A percentile compares a stretch with the other conserved stretches of the same genome.
phyloP scores from a whole-genome alignment of 169 alveolate genomes.

The Cryptosporidium sp. region DNA sequence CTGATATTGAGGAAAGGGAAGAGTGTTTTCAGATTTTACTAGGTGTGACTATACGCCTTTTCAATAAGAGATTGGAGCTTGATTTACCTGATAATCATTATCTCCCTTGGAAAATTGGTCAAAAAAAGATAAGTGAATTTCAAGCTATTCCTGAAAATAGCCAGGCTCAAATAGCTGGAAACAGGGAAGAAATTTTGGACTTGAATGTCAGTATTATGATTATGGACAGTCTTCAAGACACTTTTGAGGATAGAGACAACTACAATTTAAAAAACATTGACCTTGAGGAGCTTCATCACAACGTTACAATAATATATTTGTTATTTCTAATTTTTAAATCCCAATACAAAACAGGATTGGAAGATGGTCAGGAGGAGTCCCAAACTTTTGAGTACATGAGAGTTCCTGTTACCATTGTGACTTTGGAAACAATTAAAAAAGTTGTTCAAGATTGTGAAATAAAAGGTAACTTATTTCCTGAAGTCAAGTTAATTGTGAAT shows the following conservation, averaged over 20 bases:
- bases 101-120: neutral
- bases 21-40: constrained; percentile 61
- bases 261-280: neutral
- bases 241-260: neutral
- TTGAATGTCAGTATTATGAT: constrained; percentile 49
- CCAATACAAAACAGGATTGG: constrained; percentile 24
- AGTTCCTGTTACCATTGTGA: constrained; percentile 36
- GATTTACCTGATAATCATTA: neutral
- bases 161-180: neutral
- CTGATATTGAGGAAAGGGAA: constrained; percentile 33
- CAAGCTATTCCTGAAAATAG: neutral
- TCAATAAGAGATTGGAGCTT: neutral
- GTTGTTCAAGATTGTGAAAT: constrained; percentile 14
- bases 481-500: constrained; percentile 12
- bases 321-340: constrained; percentile 43
- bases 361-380: constrained; percentile 20
- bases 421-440: constrained; percentile 23
- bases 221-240: constrained; percentile 48
- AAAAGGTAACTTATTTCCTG: constrained; percentile 56
- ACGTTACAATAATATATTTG: constrained; percentile 46
- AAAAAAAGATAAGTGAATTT: neutral
- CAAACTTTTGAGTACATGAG: constrained; percentile 8
- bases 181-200: neutral
- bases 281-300: constrained; percentile 30
- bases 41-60: constrained; percentile 25